phyloP scores from a whole-genome alignment of 176 grass and related monocot genomes.

The Aegilops tauschii region DNA sequence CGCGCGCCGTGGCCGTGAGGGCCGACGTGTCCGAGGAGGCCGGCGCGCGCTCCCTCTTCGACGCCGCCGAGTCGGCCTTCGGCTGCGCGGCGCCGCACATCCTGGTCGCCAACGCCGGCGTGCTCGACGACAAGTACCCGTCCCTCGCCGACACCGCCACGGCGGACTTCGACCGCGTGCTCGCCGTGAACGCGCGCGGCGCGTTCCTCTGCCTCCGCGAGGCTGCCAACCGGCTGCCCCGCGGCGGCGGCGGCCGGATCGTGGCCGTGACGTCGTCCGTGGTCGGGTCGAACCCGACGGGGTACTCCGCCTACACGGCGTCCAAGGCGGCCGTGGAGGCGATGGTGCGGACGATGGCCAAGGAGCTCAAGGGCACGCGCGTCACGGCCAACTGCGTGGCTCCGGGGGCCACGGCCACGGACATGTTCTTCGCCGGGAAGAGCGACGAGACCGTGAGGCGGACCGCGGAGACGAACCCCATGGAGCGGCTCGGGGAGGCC shows the following conservation, averaged over 20 bases:
- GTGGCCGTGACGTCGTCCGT: constrained; percentile 63
- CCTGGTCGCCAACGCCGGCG: constrained; percentile 1
- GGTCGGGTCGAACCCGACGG: constrained; percentile 34
- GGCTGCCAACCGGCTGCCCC: constrained; percentile 47
- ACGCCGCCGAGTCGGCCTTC: not conserved
- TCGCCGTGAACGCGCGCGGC: constrained; percentile 56
- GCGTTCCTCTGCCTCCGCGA: constrained; percentile 81
- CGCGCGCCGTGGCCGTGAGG: not conserved
- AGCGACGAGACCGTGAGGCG: constrained; percentile 29
- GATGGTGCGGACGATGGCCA: constrained; percentile 52
- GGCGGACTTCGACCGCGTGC: constrained; percentile 41
- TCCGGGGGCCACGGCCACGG: constrained; percentile 50
- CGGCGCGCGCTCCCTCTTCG: not conserved
- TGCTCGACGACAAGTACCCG: constrained; percentile 11
- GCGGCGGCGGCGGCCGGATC: constrained; percentile 63
- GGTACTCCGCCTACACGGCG: constrained; percentile 40
- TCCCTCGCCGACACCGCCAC: constrained; percentile 25
- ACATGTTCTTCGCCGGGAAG: constrained; percentile 58
- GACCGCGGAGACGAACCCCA: constrained; percentile 24
- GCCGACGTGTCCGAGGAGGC: not conserved
- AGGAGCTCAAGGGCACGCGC: constrained; percentile 49
- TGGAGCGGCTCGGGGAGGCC: constrained; percentile 41
- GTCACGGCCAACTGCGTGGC: constrained; percentile 59
- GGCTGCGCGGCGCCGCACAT: not conserved
- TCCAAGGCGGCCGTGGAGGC: constrained; percentile 57